Evolutionary conservation across 192 early-diverging fungal genomes (phyloP).

Genomic region (Oehlia diaphana): DNA sequence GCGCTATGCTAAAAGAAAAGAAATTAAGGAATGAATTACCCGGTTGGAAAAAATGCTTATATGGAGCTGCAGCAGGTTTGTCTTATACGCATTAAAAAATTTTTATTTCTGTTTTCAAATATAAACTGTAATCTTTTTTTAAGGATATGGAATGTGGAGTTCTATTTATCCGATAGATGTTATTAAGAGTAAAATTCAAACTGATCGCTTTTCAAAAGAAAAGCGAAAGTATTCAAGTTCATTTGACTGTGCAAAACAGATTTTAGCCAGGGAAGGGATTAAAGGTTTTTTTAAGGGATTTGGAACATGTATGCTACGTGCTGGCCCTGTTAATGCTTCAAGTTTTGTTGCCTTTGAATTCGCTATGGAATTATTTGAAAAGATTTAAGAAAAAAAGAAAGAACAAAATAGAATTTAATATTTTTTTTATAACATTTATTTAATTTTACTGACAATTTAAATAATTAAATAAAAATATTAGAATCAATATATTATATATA

Average conservation of each 20-base stretch:
- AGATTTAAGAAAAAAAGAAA: not conserved
- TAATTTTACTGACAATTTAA: no score
- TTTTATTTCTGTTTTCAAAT: not conserved
- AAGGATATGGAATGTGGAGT: conserved; percentile 67
- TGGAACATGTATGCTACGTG: conserved; percentile 83
- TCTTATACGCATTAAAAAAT: conserved; percentile 52
- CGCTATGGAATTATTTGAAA: conserved; percentile 48
- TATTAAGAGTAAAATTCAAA: conserved; percentile 95
- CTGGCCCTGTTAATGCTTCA: conserved; percentile 90
- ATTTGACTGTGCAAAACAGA: conserved; percentile 81
- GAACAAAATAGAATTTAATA: no score
- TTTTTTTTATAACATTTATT: no score
- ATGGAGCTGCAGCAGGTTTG: conserved; percentile 86
- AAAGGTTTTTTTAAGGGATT: conserved; percentile 87
- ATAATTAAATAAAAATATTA: no score
- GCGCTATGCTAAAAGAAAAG: conserved; percentile 64
- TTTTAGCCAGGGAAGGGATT: conserved; percentile 74
- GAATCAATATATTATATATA: no score
- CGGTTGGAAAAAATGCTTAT: conserved; percentile 73
- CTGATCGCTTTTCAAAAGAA: conserved; percentile 72
- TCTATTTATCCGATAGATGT: conserved; percentile 90
- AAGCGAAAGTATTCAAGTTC: conserved; percentile 70
- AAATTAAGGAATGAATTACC: conserved; percentile 66
- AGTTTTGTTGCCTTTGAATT: conserved; percentile 85
- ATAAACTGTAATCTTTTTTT: conserved; percentile 11